These are phyloP conservation scores for Ogataea salicorniae DNA, from an alignment of 805 yeast species.

Conservation along the genomic window DNA sequence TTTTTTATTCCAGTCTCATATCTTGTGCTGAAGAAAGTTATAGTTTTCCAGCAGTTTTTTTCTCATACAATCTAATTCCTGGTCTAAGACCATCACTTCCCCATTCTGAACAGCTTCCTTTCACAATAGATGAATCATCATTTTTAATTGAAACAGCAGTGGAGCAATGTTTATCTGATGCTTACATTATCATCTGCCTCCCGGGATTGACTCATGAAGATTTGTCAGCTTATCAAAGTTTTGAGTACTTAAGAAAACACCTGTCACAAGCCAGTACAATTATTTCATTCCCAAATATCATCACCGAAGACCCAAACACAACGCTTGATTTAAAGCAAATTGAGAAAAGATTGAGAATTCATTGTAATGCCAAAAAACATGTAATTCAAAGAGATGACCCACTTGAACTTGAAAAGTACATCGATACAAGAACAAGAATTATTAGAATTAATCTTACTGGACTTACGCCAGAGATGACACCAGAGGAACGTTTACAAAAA, in stretches of 20 bases:
- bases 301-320: conserved; percentile 30
- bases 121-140: conserved; percentile 21
- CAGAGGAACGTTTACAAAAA: conserved; percentile 30
- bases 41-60: conserved; percentile 25
- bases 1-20: neutral
- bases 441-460: conserved; percentile 53
- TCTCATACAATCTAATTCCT: conserved; percentile 25
- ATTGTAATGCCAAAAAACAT: conserved; percentile 49
- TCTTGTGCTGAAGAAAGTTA: neutral
- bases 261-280: conserved; percentile 55
- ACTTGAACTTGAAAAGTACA: conserved; percentile 48
- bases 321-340: conserved; percentile 37
- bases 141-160: conserved; percentile 17
- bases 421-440: conserved; percentile 59
- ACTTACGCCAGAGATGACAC: conserved; percentile 39
- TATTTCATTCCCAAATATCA: conserved; percentile 50
- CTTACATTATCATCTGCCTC: conserved; percentile 49
- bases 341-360: conserved; percentile 36
- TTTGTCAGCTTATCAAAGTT: conserved; percentile 36
- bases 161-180: conserved; percentile 46
- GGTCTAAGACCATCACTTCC: conserved; percentile 25
- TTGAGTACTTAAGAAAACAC: conserved; percentile 47
- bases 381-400: conserved; percentile 34
- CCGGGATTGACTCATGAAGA: conserved; percentile 49
- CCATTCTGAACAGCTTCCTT: conserved; percentile 29